phyloP scores from a whole-genome alignment of 129 eudicot species.

The Artemisia tridentata region DNA sequence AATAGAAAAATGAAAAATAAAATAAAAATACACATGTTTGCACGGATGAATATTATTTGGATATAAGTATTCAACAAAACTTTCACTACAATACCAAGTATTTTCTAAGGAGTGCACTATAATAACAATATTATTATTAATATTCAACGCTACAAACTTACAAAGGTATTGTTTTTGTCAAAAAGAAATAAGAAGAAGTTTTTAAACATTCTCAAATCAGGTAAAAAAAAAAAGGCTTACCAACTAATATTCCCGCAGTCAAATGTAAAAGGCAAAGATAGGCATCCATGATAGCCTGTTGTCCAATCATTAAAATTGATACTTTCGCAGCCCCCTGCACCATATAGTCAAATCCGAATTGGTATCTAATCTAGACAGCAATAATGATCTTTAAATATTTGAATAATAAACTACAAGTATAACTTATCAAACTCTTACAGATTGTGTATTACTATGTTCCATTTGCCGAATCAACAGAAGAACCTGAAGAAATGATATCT shows the following conservation, averaged over 20 bases:
- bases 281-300: constrained; percentile 99
- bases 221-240: constrained; percentile 33
- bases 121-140: too few species aligned
- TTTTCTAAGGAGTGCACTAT: too few species aligned
- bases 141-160: not conserved
- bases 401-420: constrained; percentile 1
- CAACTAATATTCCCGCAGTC: constrained; percentile 96
- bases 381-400: constrained; percentile 10
- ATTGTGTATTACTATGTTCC: constrained; percentile 99
- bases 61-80: too few species aligned
- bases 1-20: too few species aligned
- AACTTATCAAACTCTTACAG: constrained; percentile 50
- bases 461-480: constrained; percentile 91
- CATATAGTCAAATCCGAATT: constrained; percentile 9
- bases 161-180: not conserved
- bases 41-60: too few species aligned
- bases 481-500: constrained; percentile 97
- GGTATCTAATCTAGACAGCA: constrained; percentile 7
- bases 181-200: not conserved
- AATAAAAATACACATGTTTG: too few species aligned
- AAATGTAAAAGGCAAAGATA: constrained; percentile 97
- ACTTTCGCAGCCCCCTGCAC: constrained; percentile 96
- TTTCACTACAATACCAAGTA: too few species aligned
- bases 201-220: constrained; percentile 1
- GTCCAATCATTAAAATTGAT: constrained; percentile 89